Evolutionary conservation across 2,329 filamentous ascomycete species (phyloP).

Genomic region (Pestalotiopsis sp.): DNA sequence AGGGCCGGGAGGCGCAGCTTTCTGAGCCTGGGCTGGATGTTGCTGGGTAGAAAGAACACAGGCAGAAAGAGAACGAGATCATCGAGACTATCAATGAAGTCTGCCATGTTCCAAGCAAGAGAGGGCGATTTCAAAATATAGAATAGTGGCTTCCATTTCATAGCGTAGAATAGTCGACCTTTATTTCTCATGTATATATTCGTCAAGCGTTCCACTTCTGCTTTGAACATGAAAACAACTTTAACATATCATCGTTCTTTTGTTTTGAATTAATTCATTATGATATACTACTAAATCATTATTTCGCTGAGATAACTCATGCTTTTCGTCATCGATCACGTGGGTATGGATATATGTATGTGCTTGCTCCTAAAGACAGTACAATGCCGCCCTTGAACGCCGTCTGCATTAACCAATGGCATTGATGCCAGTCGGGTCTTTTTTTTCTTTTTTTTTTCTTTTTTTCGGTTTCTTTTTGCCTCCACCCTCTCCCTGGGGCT

Average conservation of each 20-base stretch:
- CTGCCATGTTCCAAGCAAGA: too few relatives aligned
- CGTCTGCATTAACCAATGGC: background rate
- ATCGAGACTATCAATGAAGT: too few relatives aligned
- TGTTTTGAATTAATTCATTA: background rate
- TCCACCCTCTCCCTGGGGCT: background rate
- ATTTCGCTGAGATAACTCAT: background rate
- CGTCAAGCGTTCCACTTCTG: background rate
- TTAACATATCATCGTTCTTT: background rate
- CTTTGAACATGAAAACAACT: background rate
- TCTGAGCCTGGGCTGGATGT: conserved; percentile 14
- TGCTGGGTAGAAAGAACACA: conserved; percentile 13
- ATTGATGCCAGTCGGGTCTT: too few relatives aligned
- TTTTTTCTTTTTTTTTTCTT: too few relatives aligned
- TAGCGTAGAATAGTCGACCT: background rate
- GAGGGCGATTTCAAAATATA: background rate
- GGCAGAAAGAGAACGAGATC: background rate
- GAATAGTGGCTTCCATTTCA: background rate
- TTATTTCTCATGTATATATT: background rate
- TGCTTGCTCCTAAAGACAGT: background rate
- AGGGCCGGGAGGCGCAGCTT: conserved; percentile 11
- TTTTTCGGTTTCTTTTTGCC: background rate
- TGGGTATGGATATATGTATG: background rate
- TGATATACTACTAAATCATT: conserved; percentile 2
- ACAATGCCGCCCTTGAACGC: background rate
- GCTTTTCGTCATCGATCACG: background rate